Evolutionary conservation across 2,329 filamentous ascomycete species (phyloP).

Genomic region (Colletotrichum spinosum): DNA sequence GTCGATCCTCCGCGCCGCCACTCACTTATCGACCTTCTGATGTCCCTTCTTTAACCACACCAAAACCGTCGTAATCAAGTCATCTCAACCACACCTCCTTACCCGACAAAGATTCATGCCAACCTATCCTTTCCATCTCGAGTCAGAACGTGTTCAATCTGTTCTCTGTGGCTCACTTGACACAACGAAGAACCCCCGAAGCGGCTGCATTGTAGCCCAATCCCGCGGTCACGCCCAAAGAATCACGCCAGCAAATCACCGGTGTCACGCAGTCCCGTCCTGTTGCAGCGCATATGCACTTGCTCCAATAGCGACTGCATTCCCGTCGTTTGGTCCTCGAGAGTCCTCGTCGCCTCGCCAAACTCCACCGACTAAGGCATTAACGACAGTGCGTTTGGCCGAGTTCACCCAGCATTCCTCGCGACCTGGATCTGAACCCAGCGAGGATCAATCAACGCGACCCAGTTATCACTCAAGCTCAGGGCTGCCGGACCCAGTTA

Average conservation of each 20-base stretch:
- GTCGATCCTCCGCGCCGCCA: constrained; percentile 32
- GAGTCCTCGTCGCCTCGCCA: constrained; percentile 25
- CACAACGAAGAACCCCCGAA: constrained; percentile 14
- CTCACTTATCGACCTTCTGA: constrained; percentile 11
- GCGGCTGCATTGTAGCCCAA: constrained; percentile 29
- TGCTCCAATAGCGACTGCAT: constrained; percentile 38
- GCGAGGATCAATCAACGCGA: constrained; percentile 30
- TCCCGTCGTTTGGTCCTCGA: constrained; percentile 23
- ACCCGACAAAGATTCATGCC: not conserved
- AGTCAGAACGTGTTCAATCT: not conserved
- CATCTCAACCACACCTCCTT: not conserved
- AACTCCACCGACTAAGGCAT: constrained; percentile 32
- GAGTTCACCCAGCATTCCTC: constrained; percentile 32
- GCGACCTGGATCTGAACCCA: constrained; percentile 28
- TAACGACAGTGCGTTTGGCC: constrained; percentile 33
- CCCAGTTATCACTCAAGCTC: constrained; percentile 34
- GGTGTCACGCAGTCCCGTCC: constrained; percentile 9
- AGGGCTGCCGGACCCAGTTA: constrained; percentile 33
- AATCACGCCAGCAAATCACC: constrained; percentile 24
- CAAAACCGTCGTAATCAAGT: constrained; percentile 9
- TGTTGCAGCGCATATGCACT: constrained; percentile 27
- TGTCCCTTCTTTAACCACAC: constrained; percentile 12
- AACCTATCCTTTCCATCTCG: constrained; percentile 8
- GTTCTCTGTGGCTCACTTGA: constrained; percentile 9
- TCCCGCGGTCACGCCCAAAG: constrained; percentile 18